Percentiles rank a stretch among this genome's conserved stretches.
Evolutionary conservation across 2,329 filamentous ascomycete genomes (phyloP).

Genomic region (Pseudogymnoascus sp.): DNA sequence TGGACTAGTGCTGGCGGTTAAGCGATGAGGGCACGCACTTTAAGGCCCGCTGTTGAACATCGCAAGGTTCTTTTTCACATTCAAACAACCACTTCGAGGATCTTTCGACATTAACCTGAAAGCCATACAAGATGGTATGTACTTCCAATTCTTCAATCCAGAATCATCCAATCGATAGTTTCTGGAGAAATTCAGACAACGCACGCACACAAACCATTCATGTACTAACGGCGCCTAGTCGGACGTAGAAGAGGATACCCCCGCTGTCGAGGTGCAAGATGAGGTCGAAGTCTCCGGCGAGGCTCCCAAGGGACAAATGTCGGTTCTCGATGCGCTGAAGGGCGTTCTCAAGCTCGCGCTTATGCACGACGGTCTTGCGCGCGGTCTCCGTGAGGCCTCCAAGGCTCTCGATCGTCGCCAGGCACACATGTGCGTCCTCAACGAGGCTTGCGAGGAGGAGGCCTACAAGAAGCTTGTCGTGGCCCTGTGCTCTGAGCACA

Average conservation of each 20-base stretch:
- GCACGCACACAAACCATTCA: neutral
- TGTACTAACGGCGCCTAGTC: constrained; percentile 48
- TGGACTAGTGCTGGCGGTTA: neutral
- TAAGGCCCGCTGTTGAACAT: constrained; percentile 8
- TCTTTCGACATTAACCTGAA: constrained; percentile 48
- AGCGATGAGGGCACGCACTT: constrained; percentile 10
- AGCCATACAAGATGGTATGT: constrained; percentile 53
- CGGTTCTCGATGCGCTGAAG: constrained; percentile 96
- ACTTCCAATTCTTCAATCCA: neutral
- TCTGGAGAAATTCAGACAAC: neutral
- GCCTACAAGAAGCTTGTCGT: constrained; percentile 99
- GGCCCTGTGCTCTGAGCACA: constrained; percentile 97
- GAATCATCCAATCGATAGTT: constrained; percentile 9
- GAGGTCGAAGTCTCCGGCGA: constrained; percentile 95
- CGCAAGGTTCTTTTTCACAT: constrained; percentile 6
- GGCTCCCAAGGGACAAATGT: constrained; percentile 84
- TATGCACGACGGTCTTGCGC: constrained; percentile 98
- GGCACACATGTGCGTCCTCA: constrained; percentile 99
- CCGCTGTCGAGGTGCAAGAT: constrained; percentile 69
- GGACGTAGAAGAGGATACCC: constrained; percentile 99
- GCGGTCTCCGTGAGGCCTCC: constrained; percentile 94
- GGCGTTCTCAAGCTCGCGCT: constrained; percentile 97
- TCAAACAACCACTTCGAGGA: constrained; percentile 50
- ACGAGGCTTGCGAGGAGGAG: constrained; percentile 99
- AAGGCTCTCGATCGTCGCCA: constrained; percentile 98